Percentiles rank a stretch among this genome's conserved stretches.
Evolutionary conservation across 305 asterid genomes (phyloP).

Genomic region (Fraxinus sp.): DNA sequence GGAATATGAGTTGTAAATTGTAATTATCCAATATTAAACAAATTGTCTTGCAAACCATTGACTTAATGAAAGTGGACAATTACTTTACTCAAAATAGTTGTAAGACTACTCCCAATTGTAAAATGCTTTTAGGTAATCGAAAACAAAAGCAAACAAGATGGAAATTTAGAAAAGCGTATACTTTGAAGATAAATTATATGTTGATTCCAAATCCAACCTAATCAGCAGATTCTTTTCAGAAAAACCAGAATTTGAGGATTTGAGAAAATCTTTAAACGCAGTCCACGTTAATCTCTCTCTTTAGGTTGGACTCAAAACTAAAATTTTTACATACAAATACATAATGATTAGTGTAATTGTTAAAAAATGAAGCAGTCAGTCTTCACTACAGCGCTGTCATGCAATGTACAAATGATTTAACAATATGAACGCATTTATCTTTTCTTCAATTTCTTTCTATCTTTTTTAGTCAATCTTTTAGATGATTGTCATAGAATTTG

Average conservation of each 20-base stretch:
- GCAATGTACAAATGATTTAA: not conserved
- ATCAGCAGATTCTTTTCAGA: slow-evolving; percentile 19
- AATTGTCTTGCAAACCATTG: not conserved
- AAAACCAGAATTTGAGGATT: not conserved
- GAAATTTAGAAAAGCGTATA: not conserved
- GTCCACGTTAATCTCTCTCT: not conserved
- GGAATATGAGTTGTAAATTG: not conserved
- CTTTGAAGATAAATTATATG: slow-evolving; percentile 15
- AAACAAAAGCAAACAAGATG: not conserved
- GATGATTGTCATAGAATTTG: too few species aligned
- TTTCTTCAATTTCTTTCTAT: not conserved
- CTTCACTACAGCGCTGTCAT: not conserved
- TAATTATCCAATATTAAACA: not conserved
- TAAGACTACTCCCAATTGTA: not conserved
- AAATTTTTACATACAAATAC: not conserved
- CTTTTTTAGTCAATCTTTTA: not conserved
- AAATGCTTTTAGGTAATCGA: not conserved
- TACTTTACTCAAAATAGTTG: too few species aligned
- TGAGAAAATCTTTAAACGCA: not conserved
- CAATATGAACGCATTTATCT: not conserved
- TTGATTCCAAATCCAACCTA: not conserved
- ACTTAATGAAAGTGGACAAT: not conserved
- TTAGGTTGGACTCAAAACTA: not conserved
- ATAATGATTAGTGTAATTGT: not conserved
- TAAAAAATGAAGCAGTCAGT: not conserved